Evolutionary conservation across 768 basidiomycete genomes (phyloP).

Genomic region (Pisolithus microcarpus): DNA sequence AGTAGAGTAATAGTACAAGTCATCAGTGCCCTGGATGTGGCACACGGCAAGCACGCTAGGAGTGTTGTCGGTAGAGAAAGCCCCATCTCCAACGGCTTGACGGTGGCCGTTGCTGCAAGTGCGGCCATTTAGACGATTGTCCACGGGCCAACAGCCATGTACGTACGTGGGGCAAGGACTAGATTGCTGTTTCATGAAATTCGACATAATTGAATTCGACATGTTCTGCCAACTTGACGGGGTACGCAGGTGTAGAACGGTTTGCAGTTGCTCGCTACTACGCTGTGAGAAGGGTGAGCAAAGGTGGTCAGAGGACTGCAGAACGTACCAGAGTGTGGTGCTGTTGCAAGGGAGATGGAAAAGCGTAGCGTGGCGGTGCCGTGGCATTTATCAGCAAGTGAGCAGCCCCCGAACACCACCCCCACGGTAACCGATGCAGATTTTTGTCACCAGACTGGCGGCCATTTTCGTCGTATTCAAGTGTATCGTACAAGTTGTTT

Average conservation of each 20-base stretch:
- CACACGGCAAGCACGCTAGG: conserved; percentile 81
- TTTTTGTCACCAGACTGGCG: too few relatives aligned
- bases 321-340: not conserved
- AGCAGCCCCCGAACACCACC: conserved; percentile 2
- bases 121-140: conserved; percentile 11
- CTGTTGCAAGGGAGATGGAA: not conserved
- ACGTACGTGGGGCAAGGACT: conserved; percentile 92
- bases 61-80: conserved; percentile 68
- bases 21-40: conserved; percentile 71
- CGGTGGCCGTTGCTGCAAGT: conserved; percentile 70
- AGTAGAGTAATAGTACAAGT: conserved; percentile 89
- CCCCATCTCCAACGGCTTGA: conserved; percentile 97
- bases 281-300: not conserved
- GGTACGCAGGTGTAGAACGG: conserved; percentile 1
- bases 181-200: conserved; percentile 71
- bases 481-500: too few relatives aligned
- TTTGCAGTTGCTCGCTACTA: too few relatives aligned
- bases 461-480: too few relatives aligned
- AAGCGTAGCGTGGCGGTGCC: not conserved
- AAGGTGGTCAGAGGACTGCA: not conserved
- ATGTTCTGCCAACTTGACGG: conserved; percentile 81
- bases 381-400: conserved; percentile 4
- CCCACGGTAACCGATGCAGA: not conserved
- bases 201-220: conserved; percentile 68
- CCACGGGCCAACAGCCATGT: not conserved